phyloP scores from a whole-genome alignment of 352 stramenopile genomes.

The Globisporangium nunn region DNA sequence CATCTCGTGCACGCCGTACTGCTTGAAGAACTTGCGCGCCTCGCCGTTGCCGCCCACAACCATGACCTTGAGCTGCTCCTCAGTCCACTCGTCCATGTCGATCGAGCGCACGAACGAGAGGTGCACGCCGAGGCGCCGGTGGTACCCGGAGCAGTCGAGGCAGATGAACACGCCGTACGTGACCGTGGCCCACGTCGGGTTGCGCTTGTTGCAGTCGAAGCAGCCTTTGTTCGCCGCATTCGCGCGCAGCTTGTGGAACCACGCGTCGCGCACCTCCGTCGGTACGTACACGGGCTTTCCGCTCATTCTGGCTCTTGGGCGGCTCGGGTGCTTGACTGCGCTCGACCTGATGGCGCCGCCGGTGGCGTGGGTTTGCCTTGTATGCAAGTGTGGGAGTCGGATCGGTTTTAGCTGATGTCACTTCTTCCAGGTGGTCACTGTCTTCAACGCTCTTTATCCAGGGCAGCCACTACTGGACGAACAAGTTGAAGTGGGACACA shows the following conservation, averaged over 20 bases:
- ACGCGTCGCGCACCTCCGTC: constrained; percentile 68
- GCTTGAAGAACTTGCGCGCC: constrained; percentile 92
- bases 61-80: constrained; percentile 92
- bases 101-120: constrained; percentile 93
- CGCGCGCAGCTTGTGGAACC: constrained; percentile 81
- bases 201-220: constrained; percentile 95
- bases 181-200: constrained; percentile 93
- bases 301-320: constrained; percentile 14
- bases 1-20: constrained; percentile 82
- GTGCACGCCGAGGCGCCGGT: constrained; percentile 91
- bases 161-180: constrained; percentile 96
- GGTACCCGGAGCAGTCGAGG: constrained; percentile 92
- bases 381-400: too few relatives aligned
- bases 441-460: too few relatives aligned
- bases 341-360: neutral
- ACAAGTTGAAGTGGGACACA: too few relatives aligned
- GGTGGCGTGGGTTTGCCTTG: neutral
- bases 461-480: too few relatives aligned
- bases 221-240: constrained; percentile 85
- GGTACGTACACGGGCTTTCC: constrained; percentile 69
- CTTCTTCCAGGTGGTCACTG: too few relatives aligned
- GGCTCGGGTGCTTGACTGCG: too few relatives aligned
- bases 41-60: constrained; percentile 90
- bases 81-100: constrained; percentile 95
- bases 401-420: too few relatives aligned